Percentiles rank a stretch among this genome's conserved stretches.
phyloP scores from a whole-genome alignment of 75 land plant genomes.

The Gnetum montanum region DNA sequence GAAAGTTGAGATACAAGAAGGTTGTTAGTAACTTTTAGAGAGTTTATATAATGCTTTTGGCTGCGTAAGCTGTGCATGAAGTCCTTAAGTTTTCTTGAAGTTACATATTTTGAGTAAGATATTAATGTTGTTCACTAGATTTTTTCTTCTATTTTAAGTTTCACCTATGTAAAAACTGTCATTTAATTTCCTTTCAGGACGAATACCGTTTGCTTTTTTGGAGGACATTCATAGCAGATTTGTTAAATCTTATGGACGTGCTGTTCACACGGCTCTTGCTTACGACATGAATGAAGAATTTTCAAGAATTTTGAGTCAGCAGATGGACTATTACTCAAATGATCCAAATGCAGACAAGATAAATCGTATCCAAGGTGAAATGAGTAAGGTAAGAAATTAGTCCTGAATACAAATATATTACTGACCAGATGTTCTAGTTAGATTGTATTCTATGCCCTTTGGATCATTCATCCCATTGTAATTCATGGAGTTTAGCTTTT shows the following conservation, averaged over 20 bases:
- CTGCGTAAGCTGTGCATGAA: too few relatives aligned
- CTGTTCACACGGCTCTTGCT: constrained; percentile 51
- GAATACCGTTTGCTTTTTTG: constrained; percentile 81
- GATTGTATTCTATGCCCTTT: too few relatives aligned
- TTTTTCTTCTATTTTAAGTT: too few relatives aligned
- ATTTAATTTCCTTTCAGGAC: constrained; percentile 32
- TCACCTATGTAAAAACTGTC: too few relatives aligned
- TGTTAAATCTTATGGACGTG: constrained; percentile 65
- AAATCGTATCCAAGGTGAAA: constrained; percentile 69
- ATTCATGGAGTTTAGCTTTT: too few relatives aligned
- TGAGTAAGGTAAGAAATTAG: constrained; percentile 45
- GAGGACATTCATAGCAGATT: constrained; percentile 75
- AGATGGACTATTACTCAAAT: constrained; percentile 71
- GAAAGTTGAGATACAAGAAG: too few relatives aligned
- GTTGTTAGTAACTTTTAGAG: too few relatives aligned
- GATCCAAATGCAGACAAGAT: constrained; percentile 77
- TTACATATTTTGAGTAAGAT: too few relatives aligned
- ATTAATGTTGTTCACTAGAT: too few relatives aligned
- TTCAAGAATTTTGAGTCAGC: constrained; percentile 66
- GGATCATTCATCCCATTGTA: too few relatives aligned
- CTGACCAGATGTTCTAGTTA: background rate
- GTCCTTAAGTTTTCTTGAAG: too few relatives aligned
- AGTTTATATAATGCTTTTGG: too few relatives aligned
- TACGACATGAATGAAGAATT: constrained; percentile 88
- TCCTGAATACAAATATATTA: background rate